Evolutionary conservation across 352 stramenopile species (phyloP).

Genomic region (Pythium pyrilobum): DNA sequence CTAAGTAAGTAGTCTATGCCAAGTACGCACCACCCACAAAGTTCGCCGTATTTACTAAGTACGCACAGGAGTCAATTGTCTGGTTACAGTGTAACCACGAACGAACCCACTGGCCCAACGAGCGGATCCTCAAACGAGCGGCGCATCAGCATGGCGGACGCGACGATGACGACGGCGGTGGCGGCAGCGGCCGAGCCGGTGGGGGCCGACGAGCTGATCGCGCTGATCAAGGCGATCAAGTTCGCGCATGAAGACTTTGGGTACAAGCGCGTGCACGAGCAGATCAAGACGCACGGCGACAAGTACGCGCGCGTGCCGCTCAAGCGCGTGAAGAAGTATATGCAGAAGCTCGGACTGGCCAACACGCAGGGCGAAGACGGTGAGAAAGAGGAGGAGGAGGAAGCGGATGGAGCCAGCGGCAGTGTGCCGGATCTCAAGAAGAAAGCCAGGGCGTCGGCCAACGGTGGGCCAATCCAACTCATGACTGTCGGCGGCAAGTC

Average conservation of each 20-base stretch:
- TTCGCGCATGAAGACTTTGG: constrained; percentile 79
- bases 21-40: too few relatives aligned
- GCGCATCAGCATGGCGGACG: constrained; percentile 5
- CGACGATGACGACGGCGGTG: neutral
- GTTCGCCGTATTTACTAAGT: too few relatives aligned
- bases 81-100: neutral
- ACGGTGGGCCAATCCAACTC: constrained; percentile 50
- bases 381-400: constrained; percentile 6
- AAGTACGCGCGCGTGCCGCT: constrained; percentile 72
- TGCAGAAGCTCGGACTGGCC: constrained; percentile 78
- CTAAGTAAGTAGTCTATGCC: too few relatives aligned
- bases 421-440: constrained; percentile 1
- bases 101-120: neutral
- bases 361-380: constrained; percentile 13
- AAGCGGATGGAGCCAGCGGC: neutral
- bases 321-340: constrained; percentile 82
- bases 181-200: constrained; percentile 26
- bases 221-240: constrained; percentile 85
- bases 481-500: constrained; percentile 80
- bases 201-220: constrained; percentile 72
- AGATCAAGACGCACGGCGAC: constrained; percentile 70
- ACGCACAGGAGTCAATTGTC: too few relatives aligned
- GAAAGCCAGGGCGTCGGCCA: constrained; percentile 14
- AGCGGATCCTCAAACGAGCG: neutral
- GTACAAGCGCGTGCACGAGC: constrained; percentile 77